Base-by-base conservation (phyloP, 1,284 basidiomycete genomes). In the Volvariella volvacea region DNA sequence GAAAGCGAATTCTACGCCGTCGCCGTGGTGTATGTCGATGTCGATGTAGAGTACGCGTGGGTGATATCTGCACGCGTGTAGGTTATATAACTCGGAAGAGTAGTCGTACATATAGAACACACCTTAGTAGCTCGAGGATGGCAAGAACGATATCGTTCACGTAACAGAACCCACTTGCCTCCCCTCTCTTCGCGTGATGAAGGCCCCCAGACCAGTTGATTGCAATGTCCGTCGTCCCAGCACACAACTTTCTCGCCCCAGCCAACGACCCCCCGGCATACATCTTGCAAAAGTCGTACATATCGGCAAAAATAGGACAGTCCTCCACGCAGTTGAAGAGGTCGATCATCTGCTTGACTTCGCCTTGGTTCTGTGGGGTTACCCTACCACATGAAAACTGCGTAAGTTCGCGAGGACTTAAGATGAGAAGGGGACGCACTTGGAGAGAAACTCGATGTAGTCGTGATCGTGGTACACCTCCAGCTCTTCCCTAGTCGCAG, bases 181-280 rank as follows among this genome's bases (percentile, higher is more conserved):
- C 93, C 0, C 89, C 88, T 55, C 93, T 87, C 70, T 97, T 96
- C 3, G 93, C 93, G 57, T 97, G 93, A 65, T 97, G 93, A 30
- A 97, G 72, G 0, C 93, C 93, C 1, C 93, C 94, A 33, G 92
- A 92, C 94, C 94, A 97, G 59, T 96, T 97, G 55, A 97, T 92
- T 0, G 91, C 93, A 44, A 97, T 98, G 62, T 99, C 95, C 12
- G 95, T 92, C 3, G 83, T 78, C 3, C 91, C 92, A 1, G 86
- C 76, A 46, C 80, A 82, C 2, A 96, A 72, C 59, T 92, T 93
- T 15, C 91, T 70, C 12, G 92, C 92, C 1, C 87, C 96, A 20
- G 93, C 91, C 8, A 99, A 72, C 1, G 91, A 93, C 0, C 80
- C 92, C 1, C 93, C 93, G 0, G 93, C 78, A 60, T 95, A 97